Conservation (phyloP, 2,329 filamentous ascomycete genomes). For the Fusarium domesticum region DNA sequence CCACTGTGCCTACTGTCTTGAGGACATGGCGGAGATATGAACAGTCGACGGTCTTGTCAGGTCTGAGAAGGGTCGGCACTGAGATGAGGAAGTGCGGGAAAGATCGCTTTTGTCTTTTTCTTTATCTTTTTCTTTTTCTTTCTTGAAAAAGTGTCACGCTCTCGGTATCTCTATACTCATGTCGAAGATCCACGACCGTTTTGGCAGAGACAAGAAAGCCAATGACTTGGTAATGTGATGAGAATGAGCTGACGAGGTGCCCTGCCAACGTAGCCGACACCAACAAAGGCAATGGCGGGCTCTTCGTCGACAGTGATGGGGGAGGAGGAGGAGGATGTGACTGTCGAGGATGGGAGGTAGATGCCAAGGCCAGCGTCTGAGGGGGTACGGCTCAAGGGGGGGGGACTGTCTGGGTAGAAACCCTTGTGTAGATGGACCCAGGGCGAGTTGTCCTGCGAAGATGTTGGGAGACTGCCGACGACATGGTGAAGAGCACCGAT, state of each 20-base stretch:
- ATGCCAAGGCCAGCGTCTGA: slow-evolving; percentile 1
- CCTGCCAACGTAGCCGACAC: slow-evolving; percentile 52
- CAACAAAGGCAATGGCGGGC: slow-evolving; percentile 45
- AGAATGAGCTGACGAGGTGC: slow-evolving; percentile 45
- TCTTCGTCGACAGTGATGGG: slow-evolving; percentile 10
- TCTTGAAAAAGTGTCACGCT: slow-evolving; percentile 35
- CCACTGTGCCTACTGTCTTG: slow-evolving; percentile 39
- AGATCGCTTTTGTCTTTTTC: slow-evolving; percentile 35
- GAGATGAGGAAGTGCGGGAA: slow-evolving; percentile 46
- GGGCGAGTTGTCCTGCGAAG: slow-evolving; percentile 4
- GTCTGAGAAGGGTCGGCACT: slow-evolving; percentile 47
- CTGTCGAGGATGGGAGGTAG: not conserved
- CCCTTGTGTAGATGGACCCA: slow-evolving; percentile 8
- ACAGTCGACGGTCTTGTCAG: slow-evolving; percentile 45
- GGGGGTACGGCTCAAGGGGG: slow-evolving; percentile 5
- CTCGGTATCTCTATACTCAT: slow-evolving; percentile 17
- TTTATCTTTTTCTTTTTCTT: too few species aligned
- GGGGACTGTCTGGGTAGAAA: slow-evolving; percentile 15
- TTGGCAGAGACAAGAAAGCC: slow-evolving; percentile 44
- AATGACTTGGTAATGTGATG: slow-evolving; percentile 39
- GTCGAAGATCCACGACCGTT: slow-evolving; percentile 34
- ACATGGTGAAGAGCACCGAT: not conserved
- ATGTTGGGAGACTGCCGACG: not conserved
- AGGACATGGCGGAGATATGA: slow-evolving; percentile 45
- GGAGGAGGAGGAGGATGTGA: not conserved